phyloP scores from a whole-genome alignment of 1,139 yeast genomes.

The Nakaseomyces bracarensis region DNA sequence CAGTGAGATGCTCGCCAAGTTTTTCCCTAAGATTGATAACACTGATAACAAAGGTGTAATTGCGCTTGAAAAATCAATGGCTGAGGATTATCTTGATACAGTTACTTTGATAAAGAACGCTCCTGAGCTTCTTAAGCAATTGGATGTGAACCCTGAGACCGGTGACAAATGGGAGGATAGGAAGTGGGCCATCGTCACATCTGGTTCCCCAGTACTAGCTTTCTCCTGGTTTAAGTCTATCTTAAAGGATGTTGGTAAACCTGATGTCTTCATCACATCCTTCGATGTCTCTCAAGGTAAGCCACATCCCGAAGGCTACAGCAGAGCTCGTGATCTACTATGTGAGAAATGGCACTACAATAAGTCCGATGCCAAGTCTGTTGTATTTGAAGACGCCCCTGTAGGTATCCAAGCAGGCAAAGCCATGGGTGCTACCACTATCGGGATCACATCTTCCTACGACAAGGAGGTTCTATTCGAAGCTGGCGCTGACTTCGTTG shows the following conservation, averaged over 20 bases:
- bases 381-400: slow-evolving; percentile 77
- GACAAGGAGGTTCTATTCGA: slow-evolving; percentile 51
- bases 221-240: slow-evolving; percentile 43
- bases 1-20: slow-evolving; percentile 53
- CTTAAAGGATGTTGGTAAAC: slow-evolving; percentile 44
- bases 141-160: slow-evolving; percentile 32
- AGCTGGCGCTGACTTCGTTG: slow-evolving; percentile 71
- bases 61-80: slow-evolving; percentile 57
- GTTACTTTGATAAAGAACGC: slow-evolving; percentile 67
- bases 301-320: slow-evolving; percentile 73
- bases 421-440: slow-evolving; percentile 65
- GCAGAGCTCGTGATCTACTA: slow-evolving; percentile 36
- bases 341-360: slow-evolving; percentile 44
- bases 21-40: slow-evolving; percentile 59
- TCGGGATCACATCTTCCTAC: slow-evolving; percentile 69
- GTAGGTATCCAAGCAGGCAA: slow-evolving; percentile 74
- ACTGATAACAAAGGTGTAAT: slow-evolving; percentile 44
- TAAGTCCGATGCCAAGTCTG: slow-evolving; percentile 34
- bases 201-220: slow-evolving; percentile 66
- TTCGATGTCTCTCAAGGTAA: slow-evolving; percentile 63
- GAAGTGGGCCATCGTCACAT: slow-evolving; percentile 71
- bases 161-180: slow-evolving; percentile 33
- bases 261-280: slow-evolving; percentile 65
- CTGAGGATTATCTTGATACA: slow-evolving; percentile 52
- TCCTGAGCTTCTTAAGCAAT: slow-evolving; percentile 46